These are phyloP conservation scores for Rutidosis leptorrhynchoides DNA, from an alignment of 129 eudicot genomes.

Conservation along the genomic window DNA sequence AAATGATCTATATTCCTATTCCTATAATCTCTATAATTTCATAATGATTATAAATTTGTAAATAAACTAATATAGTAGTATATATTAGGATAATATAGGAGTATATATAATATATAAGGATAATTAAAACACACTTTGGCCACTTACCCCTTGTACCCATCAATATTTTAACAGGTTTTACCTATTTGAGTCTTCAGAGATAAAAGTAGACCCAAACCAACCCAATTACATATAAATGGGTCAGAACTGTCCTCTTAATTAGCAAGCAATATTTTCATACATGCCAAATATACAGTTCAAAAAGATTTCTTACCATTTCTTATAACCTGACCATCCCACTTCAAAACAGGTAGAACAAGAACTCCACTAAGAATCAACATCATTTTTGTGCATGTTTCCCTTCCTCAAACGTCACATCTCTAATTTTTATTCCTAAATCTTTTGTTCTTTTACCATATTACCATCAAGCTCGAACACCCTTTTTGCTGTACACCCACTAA, in stretches of 20 bases:
- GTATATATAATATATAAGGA: background rate
- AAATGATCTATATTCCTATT: too few relatives aligned
- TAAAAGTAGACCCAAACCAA: background rate
- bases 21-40: too few relatives aligned
- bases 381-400: conserved; percentile 74
- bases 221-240: background rate
- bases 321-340: conserved; percentile 84
- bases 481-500: conserved; percentile 81
- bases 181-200: background rate
- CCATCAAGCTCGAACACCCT: conserved; percentile 61
- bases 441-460: conserved; percentile 49
- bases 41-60: too few relatives aligned
- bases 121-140: background rate
- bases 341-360: conserved; percentile 73
- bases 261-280: background rate
- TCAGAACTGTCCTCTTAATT: background rate
- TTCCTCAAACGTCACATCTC: conserved; percentile 64
- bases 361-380: conserved; percentile 92
- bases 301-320: conserved; percentile 62
- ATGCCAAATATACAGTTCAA: background rate
- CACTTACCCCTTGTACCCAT: background rate
- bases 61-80: too few relatives aligned
- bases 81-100: background rate
- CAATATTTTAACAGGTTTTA: background rate
- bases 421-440: conserved; percentile 45